These are phyloP conservation scores for Noccaea caerulescens DNA, from an alignment of 345 rosid species.

Conservation along the genomic window DNA sequence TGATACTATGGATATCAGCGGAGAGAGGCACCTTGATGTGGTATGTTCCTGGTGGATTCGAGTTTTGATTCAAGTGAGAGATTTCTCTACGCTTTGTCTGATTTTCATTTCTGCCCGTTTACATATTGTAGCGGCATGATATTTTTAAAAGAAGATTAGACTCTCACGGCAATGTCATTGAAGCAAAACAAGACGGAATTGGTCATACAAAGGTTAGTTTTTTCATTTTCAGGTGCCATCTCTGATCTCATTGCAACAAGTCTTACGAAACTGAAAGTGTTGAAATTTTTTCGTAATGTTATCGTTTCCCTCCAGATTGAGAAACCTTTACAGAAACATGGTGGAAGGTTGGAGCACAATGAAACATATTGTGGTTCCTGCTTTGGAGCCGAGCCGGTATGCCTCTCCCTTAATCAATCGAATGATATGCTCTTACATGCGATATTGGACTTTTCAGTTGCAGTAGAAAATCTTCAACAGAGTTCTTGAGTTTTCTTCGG, in stretches of 20 bases:
- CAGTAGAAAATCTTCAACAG: neutral
- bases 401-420: neutral
- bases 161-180: slow-evolving; percentile 76
- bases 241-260: slow-evolving; percentile 9
- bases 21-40: slow-evolving; percentile 95
- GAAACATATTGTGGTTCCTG: slow-evolving; percentile 98
- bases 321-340: slow-evolving; percentile 94
- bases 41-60: slow-evolving; percentile 50
- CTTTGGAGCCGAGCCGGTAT: slow-evolving; percentile 88
- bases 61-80: neutral
- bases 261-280: slow-evolving; percentile 14
- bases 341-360: slow-evolving; percentile 97
- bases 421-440: neutral
- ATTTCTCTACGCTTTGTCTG: slow-evolving; percentile 2
- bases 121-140: slow-evolving; percentile 76
- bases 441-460: slow-evolving; percentile 7
- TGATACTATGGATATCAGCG: slow-evolving; percentile 97
- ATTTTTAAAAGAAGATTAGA: slow-evolving; percentile 85
- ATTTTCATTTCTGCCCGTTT: neutral
- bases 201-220: slow-evolving; percentile 87
- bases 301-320: slow-evolving; percentile 59
- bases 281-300: neutral
- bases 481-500: neutral
- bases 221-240: slow-evolving; percentile 6
- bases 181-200: slow-evolving; percentile 79